These are phyloP conservation scores for Trifolium subterraneum DNA, from an alignment of 306 rosid species.

Conservation along the genomic window DNA sequence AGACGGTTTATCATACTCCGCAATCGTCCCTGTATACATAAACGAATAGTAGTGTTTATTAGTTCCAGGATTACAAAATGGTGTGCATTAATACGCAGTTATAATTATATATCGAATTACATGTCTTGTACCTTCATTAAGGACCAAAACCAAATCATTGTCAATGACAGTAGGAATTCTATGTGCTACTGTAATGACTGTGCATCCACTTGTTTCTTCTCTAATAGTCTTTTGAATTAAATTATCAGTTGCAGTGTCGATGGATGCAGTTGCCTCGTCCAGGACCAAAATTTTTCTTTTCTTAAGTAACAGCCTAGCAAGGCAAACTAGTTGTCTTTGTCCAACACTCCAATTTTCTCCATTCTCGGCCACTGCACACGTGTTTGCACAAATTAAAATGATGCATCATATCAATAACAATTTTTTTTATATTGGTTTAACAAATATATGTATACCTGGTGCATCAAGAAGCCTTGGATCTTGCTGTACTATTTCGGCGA, in stretches of 20 bases:
- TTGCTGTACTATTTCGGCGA: slow-evolving; percentile 65
- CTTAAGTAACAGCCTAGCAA: slow-evolving; percentile 82
- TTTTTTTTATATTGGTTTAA: no score
- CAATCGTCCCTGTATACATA: slow-evolving; percentile 62
- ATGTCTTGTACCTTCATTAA: slow-evolving; percentile 65
- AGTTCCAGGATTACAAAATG: slow-evolving; percentile 2
- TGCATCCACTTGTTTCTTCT: slow-evolving; percentile 75
- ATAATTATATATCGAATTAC: slow-evolving; percentile 2
- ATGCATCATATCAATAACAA: not conserved
- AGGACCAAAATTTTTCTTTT: slow-evolving; percentile 76
- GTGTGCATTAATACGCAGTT: not conserved
- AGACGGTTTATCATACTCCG: slow-evolving; percentile 72
- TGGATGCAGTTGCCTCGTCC: slow-evolving; percentile 96
- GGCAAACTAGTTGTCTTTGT: slow-evolving; percentile 93
- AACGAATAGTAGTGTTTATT: slow-evolving; percentile 25
- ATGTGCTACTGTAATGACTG: slow-evolving; percentile 88
- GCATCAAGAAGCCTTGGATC: slow-evolving; percentile 82
- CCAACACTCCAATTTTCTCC: slow-evolving; percentile 99
- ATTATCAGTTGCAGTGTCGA: slow-evolving; percentile 79
- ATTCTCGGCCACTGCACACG: slow-evolving; percentile 77
- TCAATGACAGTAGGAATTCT: slow-evolving; percentile 86
- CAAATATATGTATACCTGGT: slow-evolving; percentile 58
- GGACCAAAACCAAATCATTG: slow-evolving; percentile 83
- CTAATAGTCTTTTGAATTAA: slow-evolving; percentile 81
- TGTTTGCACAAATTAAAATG: slow-evolving; percentile 1